Base-by-base conservation (phyloP, 768 basidiomycete species). In the Naematelia encephala region DNA sequence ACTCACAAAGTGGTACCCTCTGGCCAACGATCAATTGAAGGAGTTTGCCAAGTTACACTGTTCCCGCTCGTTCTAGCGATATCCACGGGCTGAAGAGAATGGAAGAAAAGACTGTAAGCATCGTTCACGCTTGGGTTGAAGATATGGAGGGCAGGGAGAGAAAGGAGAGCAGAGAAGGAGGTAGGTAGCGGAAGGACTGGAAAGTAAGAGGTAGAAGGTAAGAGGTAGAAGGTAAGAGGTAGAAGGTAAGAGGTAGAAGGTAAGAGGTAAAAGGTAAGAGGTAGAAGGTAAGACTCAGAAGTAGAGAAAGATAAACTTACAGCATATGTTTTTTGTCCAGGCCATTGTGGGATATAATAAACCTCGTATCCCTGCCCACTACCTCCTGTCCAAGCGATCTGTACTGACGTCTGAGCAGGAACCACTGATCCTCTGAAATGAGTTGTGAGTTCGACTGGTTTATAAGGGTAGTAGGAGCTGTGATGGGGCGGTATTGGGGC, bases 341-440 rank as follows among this genome's bases (percentile, higher is more conserved):
- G 57, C 62, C 62, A 63, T 34, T 63, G 58, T 1, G 62, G 62
- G 50, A 63, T 63, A 50, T 63, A 63, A 45, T 59, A 63, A 1
- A 63, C 57, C 50, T 60, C 62, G 26, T 51, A 62, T 10, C 61
- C 61, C 5, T 48, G 4, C 19, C 61, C 61, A 27, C 57, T 58
- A 2, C 61, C 61, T 8, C 61, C 61, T 55, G 43, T 28, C 61
- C 61, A 62, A 34, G 52, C 56, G 21, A 62, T n/a, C 5, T 49
- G 39, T 11, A 62, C 34, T 25, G 26, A 22, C 13, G 56, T 42
- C 30, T 62, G 56, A 11, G 56, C 51, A 5, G 56, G 61, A 29
- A 62, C 54, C 2, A 23, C 21, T n/a, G 51, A 23, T 29, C 61
- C 61, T 8, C 34, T 8, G 48, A 62, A 62, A 43, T 62, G 56